Conservation (phyloP, 1,284 basidiomycete genomes). For the Pascua sp. region DNA sequence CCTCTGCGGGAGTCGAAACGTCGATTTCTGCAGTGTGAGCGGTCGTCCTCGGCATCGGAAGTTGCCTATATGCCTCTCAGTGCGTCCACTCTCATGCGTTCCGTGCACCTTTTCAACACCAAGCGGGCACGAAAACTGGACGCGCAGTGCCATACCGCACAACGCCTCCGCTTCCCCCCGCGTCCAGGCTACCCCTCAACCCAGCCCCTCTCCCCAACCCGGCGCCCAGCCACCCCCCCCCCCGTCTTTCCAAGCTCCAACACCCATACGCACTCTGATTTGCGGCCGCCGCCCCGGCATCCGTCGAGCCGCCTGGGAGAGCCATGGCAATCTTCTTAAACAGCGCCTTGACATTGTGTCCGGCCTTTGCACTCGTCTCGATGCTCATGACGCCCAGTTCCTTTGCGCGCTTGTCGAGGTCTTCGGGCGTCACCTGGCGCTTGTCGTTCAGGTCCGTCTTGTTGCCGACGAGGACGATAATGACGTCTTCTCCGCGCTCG, state of each 20-base stretch:
- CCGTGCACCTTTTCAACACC: background rate
- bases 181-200: too few species aligned
- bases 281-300: slow-evolving; percentile 58
- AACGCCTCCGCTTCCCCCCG: background rate
- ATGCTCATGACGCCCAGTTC: slow-evolving; percentile 97
- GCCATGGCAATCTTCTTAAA: slow-evolving; percentile 99
- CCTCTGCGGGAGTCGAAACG: slow-evolving; percentile 40
- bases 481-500: slow-evolving; percentile 95
- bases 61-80: too few species aligned
- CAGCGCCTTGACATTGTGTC: slow-evolving; percentile 96
- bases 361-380: slow-evolving; percentile 98
- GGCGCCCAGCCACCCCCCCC: background rate
- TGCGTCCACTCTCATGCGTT: too few species aligned
- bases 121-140: background rate
- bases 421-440: slow-evolving; percentile 92
- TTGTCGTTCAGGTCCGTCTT: slow-evolving; percentile 78
- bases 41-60: too few species aligned
- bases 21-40: slow-evolving; percentile 44
- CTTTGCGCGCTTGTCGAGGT: slow-evolving; percentile 89
- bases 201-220: too few species aligned
- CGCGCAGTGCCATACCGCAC: background rate
- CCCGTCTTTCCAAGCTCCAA: background rate
- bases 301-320: slow-evolving; percentile 88
- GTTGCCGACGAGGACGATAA: slow-evolving; percentile 97
- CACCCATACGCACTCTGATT: slow-evolving; percentile 49